phyloP scores from a whole-genome alignment of 2,329 filamentous ascomycete species.

The Cladosporium sphaerospermum region DNA sequence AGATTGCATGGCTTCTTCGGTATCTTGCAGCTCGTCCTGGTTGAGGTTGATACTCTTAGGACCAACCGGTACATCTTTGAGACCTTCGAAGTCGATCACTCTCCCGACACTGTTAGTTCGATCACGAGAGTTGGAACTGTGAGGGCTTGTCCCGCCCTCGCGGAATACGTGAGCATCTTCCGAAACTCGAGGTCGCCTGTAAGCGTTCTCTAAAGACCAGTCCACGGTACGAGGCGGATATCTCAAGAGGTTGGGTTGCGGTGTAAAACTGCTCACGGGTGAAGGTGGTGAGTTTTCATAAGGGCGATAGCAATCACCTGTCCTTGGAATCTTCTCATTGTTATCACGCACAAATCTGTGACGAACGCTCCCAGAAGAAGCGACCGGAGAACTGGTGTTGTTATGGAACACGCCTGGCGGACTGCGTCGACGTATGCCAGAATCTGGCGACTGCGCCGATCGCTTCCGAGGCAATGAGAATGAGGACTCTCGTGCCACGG shows the following conservation, averaged over 20 bases:
- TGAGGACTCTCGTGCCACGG: background rate
- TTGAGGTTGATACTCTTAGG: conserved; percentile 4
- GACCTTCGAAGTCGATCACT: conserved; percentile 15
- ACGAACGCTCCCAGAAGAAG: conserved; percentile 3
- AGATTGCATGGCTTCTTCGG: background rate
- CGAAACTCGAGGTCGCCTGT: no score
- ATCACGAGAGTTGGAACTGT: background rate
- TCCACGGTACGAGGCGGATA: no score
- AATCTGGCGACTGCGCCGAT: background rate
- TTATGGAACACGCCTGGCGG: background rate
- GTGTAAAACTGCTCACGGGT: background rate
- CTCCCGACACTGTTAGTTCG: background rate
- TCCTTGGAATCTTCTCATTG: background rate
- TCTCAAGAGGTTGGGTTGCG: no score
- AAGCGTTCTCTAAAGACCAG: no score
- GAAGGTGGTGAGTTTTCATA: background rate
- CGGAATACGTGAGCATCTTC: no score
- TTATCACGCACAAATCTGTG: conserved; percentile 10
- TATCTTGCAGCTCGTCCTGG: no score
- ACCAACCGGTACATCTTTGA: conserved; percentile 18
- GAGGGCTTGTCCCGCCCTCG: no score
- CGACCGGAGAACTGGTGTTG: background rate
- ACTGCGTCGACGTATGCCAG: background rate
- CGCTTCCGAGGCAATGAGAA: background rate
- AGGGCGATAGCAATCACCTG: background rate